phyloP scores from a whole-genome alignment of 2,329 filamentous ascomycete species.

The Periconia digitata region DNA sequence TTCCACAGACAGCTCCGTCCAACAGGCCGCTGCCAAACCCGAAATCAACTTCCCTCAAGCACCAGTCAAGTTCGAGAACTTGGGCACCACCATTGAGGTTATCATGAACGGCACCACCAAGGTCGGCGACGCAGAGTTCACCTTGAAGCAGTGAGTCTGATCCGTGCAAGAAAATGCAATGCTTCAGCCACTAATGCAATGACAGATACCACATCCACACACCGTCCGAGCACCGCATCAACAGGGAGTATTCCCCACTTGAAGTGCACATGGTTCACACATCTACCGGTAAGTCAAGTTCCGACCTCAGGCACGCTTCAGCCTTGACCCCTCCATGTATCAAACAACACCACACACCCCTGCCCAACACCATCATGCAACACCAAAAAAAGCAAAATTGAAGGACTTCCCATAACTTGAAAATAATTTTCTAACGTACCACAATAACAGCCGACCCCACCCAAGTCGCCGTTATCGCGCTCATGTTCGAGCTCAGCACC shows the following conservation, averaged over 20 bases:
- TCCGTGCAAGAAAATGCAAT: neutral
- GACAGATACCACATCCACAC: neutral
- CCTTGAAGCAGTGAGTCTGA: conserved; percentile 25
- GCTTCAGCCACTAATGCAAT: neutral
- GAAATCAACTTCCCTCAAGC: conserved; percentile 45
- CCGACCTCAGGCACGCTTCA: neutral
- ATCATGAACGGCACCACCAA: conserved; percentile 54
- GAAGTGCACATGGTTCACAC: conserved; percentile 63
- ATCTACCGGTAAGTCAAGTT: conserved; percentile 41
- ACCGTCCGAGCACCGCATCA: conserved; percentile 60
- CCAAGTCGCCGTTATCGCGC: conserved; percentile 44
- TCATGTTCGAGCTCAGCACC: conserved; percentile 47
- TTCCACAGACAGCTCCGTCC: conserved; percentile 33
- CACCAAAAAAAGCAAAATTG: neutral
- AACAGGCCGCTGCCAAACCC: conserved; percentile 30
- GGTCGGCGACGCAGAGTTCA: conserved; percentile 45
- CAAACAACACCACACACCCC: neutral
- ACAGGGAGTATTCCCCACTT: conserved; percentile 50
- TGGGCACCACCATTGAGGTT: conserved; percentile 61
- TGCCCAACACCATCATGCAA: neutral
- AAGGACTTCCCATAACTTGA: neutral
- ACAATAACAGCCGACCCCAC: conserved; percentile 30
- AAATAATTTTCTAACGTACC: conserved; percentile 1
- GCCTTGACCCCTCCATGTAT: conserved; percentile 1
- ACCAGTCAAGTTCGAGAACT: conserved; percentile 56